These are phyloP conservation scores for Cymodocea nodosa DNA, from an alignment of 116 monocot species.

Conservation along the genomic window DNA sequence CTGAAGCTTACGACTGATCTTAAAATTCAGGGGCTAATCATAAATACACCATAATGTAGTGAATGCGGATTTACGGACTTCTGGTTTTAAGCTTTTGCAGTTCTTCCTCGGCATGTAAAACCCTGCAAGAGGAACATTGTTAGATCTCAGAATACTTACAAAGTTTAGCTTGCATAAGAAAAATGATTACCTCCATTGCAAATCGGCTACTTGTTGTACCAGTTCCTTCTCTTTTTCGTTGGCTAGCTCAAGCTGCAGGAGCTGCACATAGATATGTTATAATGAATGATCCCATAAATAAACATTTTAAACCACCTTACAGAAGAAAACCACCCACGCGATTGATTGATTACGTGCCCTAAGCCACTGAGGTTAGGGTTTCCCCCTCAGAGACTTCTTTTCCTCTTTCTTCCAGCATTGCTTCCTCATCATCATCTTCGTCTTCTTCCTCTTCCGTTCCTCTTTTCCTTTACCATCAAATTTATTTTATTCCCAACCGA, in stretches of 20 bases:
- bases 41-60: background rate
- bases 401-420: too few species aligned
- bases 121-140: slow-evolving; percentile 10
- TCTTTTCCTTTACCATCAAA: too few species aligned
- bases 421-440: too few species aligned
- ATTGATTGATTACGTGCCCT: too few species aligned
- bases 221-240: slow-evolving; percentile 43
- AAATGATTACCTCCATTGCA: slow-evolving; percentile 25
- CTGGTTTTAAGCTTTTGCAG: slow-evolving; percentile 31
- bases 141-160: background rate
- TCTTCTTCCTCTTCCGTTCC: too few species aligned
- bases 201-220: slow-evolving; percentile 30
- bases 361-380: too few species aligned
- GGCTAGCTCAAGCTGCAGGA: slow-evolving; percentile 22
- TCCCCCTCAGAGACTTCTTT: too few species aligned
- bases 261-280: background rate
- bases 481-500: too few species aligned
- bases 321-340: too few species aligned
- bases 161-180: background rate
- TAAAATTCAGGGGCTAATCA: background rate
- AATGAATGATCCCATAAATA: background rate
- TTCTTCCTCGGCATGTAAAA: slow-evolving; percentile 24
- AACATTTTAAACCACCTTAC: background rate
- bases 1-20: background rate
- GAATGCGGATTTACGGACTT: slow-evolving; percentile 13